A percentile compares a stretch with the other conserved stretches of the same genome.
These are phyloP conservation scores for Russula ochroleuca DNA, from an alignment of 768 basidiomycete genomes.

Conservation along the genomic window DNA sequence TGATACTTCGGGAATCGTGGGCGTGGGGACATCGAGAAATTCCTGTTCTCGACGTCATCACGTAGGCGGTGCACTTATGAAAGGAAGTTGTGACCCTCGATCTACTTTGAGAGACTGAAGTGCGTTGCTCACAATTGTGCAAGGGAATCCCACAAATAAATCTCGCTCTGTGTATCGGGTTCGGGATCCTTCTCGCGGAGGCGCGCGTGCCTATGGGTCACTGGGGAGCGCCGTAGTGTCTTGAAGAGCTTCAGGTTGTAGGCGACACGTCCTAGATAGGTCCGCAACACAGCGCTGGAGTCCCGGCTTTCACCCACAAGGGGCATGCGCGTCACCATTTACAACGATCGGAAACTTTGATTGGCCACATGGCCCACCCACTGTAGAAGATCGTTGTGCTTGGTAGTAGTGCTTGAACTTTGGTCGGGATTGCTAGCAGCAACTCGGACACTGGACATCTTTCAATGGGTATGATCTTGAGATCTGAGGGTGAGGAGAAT, in stretches of 20 bases:
- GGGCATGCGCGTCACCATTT: neutral
- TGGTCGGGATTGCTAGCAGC: neutral
- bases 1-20: neutral
- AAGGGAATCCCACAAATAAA: neutral
- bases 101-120: no score
- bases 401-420: neutral
- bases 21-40: neutral
- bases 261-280: neutral
- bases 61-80: neutral
- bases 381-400: neutral
- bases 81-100: neutral
- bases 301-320: neutral
- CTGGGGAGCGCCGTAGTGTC: neutral
- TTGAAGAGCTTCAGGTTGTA: neutral
- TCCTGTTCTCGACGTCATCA: neutral
- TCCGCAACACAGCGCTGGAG: neutral
- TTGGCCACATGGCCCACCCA: neutral
- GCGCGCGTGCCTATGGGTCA: no score
- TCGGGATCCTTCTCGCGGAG: neutral
- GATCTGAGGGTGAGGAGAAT: neutral
- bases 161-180: neutral
- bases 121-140: neutral
- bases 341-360: neutral
- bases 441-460: neutral
- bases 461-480: neutral